Base-by-base conservation (phyloP, 139 green algal species). In the Chlorella sp. region DNA sequence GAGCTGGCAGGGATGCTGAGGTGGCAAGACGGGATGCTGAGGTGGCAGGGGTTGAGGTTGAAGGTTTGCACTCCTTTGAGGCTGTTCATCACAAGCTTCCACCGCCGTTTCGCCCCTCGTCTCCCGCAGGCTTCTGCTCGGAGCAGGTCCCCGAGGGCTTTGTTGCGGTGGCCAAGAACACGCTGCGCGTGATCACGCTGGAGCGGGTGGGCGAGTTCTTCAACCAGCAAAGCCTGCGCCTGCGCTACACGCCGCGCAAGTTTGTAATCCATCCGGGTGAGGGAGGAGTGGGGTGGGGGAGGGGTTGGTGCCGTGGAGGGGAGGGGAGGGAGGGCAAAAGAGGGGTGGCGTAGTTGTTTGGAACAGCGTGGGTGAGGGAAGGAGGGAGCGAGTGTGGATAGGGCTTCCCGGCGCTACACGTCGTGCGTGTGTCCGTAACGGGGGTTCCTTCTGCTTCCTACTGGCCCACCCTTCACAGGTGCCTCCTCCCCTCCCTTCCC, bases 71-170 rank as follows among this genome's bases (percentile, higher is more conserved):
- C n/a, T n/a, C n/a, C n/a, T n/a, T n/a, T n/a, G n/a, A n/a, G n/a
- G n/a, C n/a, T n/a, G n/a, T n/a, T n/a, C n/a, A n/a, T n/a, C n/a
- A n/a, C n/a, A n/a, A n/a, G n/a, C n/a, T n/a, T n/a, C n/a, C n/a
- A n/a, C n/a, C n/a, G n/a, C 64, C 21, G 11, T 26, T 14, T 14
- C 64, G 64, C 11, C 11, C 64, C 22, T 19, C 66, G 37, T 15
- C 40, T 12, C 76, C 34, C 37, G 84, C 94, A 97, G 94, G 95
- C 40, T 99, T 99, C 91, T 91, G 95, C 7, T 96, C 92, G 0
- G 97, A 99, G 84, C 96, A 99, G 94, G 98, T 96, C 82, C 96
- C 97, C n/a, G 98, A 99, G 93, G 98, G 97, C 83, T 97, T 99
- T 92, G 97, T 99, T 69, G 96, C 96, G 1, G 97, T 99, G 42